Conservation (phyloP, 2,329 filamentous ascomycete genomes). For the Calonectria hongkongensis region DNA sequence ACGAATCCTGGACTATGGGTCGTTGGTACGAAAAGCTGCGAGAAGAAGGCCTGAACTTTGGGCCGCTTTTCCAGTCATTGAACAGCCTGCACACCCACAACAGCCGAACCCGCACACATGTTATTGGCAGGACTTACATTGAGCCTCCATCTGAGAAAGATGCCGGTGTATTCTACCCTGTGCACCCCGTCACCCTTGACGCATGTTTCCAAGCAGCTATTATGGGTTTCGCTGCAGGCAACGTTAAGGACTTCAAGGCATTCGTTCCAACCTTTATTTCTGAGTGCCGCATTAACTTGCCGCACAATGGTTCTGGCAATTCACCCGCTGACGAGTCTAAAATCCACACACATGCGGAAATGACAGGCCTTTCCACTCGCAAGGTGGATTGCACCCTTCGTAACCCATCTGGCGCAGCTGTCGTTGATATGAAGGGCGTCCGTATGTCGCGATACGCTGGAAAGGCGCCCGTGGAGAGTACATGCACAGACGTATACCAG, state of each 20-base stretch:
- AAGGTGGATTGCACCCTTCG: conserved; percentile 16
- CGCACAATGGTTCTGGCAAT: not conserved
- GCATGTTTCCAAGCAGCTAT: conserved; percentile 17
- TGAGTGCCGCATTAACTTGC: not conserved
- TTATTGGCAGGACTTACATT: not conserved
- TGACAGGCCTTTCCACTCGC: not conserved
- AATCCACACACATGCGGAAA: not conserved
- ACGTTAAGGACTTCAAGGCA: not conserved
- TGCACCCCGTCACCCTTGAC: conserved; percentile 4
- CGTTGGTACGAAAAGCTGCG: conserved; percentile 16
- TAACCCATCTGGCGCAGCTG: not conserved
- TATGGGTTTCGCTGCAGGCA: conserved; percentile 3
- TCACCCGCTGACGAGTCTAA: not conserved
- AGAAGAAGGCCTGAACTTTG: conserved; percentile 22
- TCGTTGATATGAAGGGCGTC: conserved; percentile 1
- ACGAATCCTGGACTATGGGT: conserved; percentile 3
- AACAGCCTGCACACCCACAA: not conserved
- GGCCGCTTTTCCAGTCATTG: not conserved
- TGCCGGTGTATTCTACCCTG: not conserved
- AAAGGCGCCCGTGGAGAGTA: not conserved
- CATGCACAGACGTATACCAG: not conserved
- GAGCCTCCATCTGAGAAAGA: not conserved
- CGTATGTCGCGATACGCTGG: not conserved
- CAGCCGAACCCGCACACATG: not conserved
- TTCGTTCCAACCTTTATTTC: conserved; percentile 15